Evolutionary conservation across 129 eudicot genomes (phyloP).

Genomic region (Flaveria linearis): DNA sequence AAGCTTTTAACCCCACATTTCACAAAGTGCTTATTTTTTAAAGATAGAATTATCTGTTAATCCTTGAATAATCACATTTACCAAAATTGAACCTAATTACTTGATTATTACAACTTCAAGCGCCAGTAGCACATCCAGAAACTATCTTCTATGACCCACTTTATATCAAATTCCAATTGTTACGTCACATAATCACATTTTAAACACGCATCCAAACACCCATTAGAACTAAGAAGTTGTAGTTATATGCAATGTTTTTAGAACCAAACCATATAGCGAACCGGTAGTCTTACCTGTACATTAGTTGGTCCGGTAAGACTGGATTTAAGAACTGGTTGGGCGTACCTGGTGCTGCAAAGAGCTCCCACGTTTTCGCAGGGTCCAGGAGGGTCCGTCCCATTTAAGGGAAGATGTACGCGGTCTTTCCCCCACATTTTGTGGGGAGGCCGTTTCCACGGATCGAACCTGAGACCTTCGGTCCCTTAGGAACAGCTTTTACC

Average conservation of each 20-base stretch:
- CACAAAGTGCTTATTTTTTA: background rate
- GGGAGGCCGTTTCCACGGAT: no score
- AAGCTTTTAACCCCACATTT: background rate
- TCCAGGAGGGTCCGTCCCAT: no score
- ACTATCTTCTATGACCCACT: background rate
- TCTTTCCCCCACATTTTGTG: no score
- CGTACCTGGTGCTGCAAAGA: no score
- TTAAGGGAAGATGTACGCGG: no score
- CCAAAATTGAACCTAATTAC: background rate
- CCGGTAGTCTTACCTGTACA: no score
- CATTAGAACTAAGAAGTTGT: background rate
- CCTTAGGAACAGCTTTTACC: no score
- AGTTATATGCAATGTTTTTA: background rate
- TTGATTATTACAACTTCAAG: background rate
- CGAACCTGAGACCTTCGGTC: no score
- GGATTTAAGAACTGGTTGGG: no score
- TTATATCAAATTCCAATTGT: background rate
- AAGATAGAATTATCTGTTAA: background rate
- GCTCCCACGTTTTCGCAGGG: no score
- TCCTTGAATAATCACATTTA: background rate
- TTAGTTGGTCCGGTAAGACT: no score
- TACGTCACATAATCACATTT: background rate
- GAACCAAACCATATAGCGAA: no score
- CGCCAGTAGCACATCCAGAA: conserved; percentile 1
- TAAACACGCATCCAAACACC: background rate